Evolutionary conservation across 768 basidiomycete species (phyloP).

Genomic region (Clitopilus passeckerianus): DNA sequence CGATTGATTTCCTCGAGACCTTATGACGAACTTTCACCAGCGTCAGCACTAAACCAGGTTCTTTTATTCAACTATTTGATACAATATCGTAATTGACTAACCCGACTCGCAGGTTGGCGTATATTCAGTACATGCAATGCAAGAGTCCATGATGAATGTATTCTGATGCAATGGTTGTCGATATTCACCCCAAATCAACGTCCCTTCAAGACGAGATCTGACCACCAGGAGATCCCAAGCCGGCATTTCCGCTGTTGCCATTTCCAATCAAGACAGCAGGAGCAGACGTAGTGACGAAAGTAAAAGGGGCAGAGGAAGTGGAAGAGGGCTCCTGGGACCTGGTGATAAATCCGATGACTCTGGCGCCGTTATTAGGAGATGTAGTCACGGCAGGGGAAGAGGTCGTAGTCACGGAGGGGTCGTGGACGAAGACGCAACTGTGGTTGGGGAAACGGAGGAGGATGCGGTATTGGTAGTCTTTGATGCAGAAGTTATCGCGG

Average conservation of each 20-base stretch:
- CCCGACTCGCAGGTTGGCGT: no score
- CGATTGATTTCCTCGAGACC: no score
- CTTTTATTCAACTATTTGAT: no score
- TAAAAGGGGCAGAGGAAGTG: not conserved
- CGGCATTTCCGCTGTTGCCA: not conserved
- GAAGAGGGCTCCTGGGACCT: not conserved
- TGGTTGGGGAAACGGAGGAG: constrained; percentile 2
- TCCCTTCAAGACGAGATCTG: not conserved
- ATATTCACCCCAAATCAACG: no score
- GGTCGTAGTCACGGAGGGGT: constrained; percentile 10
- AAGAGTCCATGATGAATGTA: not conserved
- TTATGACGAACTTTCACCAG: no score
- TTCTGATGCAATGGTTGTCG: no score
- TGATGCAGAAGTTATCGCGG: not conserved
- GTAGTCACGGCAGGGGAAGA: constrained; percentile 12
- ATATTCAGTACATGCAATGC: not conserved
- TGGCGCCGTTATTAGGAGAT: not conserved
- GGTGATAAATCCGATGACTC: not conserved
- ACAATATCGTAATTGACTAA: no score
- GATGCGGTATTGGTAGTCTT: not conserved
- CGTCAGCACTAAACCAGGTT: no score
- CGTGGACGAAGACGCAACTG: constrained; percentile 6
- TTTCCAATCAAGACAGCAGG: not conserved
- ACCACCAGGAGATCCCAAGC: not conserved
- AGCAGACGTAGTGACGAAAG: not conserved